phyloP scores from a whole-genome alignment of 768 basidiomycete species.

The Podaxis sp. region DNA sequence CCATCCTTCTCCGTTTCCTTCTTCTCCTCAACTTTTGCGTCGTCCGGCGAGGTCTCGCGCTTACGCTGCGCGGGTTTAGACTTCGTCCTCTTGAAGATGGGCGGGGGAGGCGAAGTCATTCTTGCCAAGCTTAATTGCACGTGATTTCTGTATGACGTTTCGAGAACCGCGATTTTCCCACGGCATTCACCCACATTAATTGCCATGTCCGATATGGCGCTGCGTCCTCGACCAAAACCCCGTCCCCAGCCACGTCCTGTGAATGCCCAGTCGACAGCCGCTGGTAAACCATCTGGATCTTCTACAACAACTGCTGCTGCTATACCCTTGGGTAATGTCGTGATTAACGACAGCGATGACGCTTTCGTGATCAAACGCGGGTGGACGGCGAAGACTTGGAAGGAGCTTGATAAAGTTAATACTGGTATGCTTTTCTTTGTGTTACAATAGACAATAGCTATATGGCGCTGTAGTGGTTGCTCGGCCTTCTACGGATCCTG shows the following conservation, averaged over 20 bases:
- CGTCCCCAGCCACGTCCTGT: conserved; percentile 43
- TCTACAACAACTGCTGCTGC: conserved; percentile 14
- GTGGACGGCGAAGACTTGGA: conserved; percentile 54
- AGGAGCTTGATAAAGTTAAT: conserved; percentile 48
- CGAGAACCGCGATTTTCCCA: conserved; percentile 32
- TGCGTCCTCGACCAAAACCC: conserved; percentile 56
- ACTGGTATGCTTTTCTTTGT: conserved; percentile 40
- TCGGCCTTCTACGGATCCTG: conserved; percentile 4
- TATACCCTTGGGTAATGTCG: conserved; percentile 17
- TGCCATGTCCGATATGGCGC: conserved; percentile 27
- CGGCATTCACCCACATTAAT: conserved; percentile 25
- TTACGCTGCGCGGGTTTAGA: conserved; percentile 35
- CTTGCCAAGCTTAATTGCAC: conserved; percentile 19
- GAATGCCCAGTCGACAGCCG: conserved; percentile 2
- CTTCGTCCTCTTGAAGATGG: conserved; percentile 49
- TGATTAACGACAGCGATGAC: conserved; percentile 56
- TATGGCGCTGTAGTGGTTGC: background rate
- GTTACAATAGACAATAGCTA: background rate
- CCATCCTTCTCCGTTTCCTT: conserved; percentile 21
- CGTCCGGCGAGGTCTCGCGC: conserved; percentile 39
- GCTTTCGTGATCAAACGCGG: conserved; percentile 66
- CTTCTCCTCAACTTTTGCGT: conserved; percentile 9
- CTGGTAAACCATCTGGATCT: conserved; percentile 10
- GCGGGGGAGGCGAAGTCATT: conserved; percentile 40
- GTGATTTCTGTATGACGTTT: conserved; percentile 29